Conservation (phyloP, 108 stramenopile genomes). For the Phaeodactylum tricornutum region DNA sequence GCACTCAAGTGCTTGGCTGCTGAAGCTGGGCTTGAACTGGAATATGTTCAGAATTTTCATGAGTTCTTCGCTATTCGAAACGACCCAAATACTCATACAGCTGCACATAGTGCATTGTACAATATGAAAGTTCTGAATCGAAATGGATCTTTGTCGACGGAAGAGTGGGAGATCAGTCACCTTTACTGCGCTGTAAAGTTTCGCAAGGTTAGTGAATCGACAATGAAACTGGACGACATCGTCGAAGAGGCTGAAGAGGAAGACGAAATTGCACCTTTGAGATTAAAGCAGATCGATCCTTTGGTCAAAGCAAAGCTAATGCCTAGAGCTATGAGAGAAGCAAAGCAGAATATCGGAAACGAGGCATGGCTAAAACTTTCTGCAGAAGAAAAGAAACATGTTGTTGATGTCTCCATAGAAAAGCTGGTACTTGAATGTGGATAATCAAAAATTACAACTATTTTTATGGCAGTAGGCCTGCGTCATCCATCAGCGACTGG, state of each 20-base stretch:
- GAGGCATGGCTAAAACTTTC: constrained; percentile 32
- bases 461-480: no score
- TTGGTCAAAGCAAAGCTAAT: constrained; percentile 26
- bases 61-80: constrained; percentile 62
- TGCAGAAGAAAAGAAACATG: constrained; percentile 44
- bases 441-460: background rate
- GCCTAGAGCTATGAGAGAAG: constrained; percentile 52
- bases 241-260: constrained; percentile 50
- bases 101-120: constrained; percentile 58
- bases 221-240: constrained; percentile 45
- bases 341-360: constrained; percentile 27
- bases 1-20: constrained; percentile 47
- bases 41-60: constrained; percentile 75
- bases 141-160: constrained; percentile 58
- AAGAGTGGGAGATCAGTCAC: constrained; percentile 82
- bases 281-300: constrained; percentile 16
- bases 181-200: constrained; percentile 83
- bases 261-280: constrained; percentile 2
- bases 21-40: constrained; percentile 69
- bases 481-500: constrained; percentile 40
- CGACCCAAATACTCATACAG: constrained; percentile 36
- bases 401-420: no score
- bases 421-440: no score
- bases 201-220: constrained; percentile 76
- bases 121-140: constrained; percentile 82